Conservation (phyloP, 306 rosid species). For the Spatholobus suberectus region DNA sequence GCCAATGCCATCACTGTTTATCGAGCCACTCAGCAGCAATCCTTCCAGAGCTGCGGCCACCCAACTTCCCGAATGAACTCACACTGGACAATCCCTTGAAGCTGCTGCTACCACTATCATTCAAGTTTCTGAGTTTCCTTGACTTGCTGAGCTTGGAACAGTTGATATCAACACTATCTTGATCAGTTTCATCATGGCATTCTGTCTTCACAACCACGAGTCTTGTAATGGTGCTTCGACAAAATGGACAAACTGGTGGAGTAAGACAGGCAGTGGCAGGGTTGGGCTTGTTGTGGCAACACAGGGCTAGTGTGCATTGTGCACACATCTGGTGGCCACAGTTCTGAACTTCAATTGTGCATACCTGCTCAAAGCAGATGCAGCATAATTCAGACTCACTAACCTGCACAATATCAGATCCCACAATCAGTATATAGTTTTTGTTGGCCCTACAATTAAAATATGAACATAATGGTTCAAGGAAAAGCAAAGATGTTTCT, state of each 20-base stretch:
- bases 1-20: conserved; percentile 50
- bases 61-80: conserved; percentile 67
- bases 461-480: conserved; percentile 2
- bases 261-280: conserved; percentile 70
- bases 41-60: conserved; percentile 71
- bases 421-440: conserved; percentile 21
- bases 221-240: conserved; percentile 78
- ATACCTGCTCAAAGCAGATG: conserved; percentile 96
- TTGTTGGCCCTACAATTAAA: conserved; percentile 25
- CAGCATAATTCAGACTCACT: conserved; percentile 86
- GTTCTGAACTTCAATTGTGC: conserved; percentile 84
- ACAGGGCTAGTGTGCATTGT: conserved; percentile 89
- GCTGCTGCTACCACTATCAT: conserved; percentile 83
- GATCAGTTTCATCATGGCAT: conserved; percentile 56
- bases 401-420: conserved; percentile 62
- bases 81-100: conserved; percentile 68
- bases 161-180: conserved; percentile 50
- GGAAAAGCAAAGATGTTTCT: conserved; percentile 8
- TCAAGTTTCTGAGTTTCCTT: conserved; percentile 63
- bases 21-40: conserved; percentile 75
- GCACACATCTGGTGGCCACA: conserved; percentile 99
- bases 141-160: conserved; percentile 66
- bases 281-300: conserved; percentile 96
- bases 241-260: conserved; percentile 94
- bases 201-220: conserved; percentile 66